These are phyloP conservation scores for Monosporascus sp. DNA, from an alignment of 2,329 filamentous ascomycete genomes.

Conservation along the genomic window DNA sequence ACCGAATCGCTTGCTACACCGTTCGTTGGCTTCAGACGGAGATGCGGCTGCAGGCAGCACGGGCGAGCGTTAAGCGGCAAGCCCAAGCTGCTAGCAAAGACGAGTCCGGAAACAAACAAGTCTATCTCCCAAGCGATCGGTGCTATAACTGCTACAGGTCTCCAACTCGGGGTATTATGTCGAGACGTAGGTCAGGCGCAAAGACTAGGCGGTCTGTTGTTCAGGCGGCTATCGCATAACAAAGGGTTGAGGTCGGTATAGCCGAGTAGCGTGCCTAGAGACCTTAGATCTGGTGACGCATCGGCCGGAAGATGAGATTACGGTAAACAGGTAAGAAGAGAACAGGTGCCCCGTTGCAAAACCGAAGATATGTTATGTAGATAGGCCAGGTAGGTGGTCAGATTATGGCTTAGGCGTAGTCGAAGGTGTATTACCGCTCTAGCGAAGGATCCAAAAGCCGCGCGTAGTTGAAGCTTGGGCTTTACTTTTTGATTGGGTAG, in stretches of 20 bases:
- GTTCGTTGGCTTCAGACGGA: neutral
- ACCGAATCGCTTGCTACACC: conserved; percentile 2
- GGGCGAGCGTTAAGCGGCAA: conserved; percentile 4
- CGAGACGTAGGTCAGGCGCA: no score
- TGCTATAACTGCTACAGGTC: no score
- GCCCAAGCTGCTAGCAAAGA: neutral
- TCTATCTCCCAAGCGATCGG: no score
- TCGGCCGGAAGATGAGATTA: no score
- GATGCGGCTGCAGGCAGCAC: conserved; percentile 9
- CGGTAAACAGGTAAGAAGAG: no score
- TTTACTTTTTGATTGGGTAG: neutral
- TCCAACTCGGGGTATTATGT: no score
- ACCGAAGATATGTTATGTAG: neutral
- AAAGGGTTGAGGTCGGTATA: no score
- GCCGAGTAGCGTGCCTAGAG: no score
- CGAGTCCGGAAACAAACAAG: no score
- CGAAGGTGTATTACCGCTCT: neutral
- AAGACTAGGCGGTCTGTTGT: no score
- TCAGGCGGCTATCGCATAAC: no score
- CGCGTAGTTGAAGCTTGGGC: neutral
- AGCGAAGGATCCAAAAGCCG: neutral
- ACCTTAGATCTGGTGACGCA: no score
- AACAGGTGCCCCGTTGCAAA: neutral
- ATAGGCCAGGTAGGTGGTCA: neutral
- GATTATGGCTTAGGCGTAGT: neutral